A percentile compares a stretch with the other conserved stretches of the same genome.
Conservation (phyloP, 2,329 filamentous ascomycete species). For the Fusarium subglutinans region DNA sequence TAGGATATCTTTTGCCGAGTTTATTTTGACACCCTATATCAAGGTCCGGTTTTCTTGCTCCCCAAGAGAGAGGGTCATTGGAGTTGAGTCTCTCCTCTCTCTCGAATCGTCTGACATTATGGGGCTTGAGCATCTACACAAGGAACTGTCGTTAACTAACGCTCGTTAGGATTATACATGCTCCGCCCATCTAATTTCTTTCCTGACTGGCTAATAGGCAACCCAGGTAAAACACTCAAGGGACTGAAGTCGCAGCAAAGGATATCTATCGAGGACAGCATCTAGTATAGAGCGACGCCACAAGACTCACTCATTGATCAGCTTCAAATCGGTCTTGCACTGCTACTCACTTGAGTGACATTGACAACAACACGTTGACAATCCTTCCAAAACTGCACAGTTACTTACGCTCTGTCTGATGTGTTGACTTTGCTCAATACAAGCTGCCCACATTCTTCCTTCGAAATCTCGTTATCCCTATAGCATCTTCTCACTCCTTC, state of each 20-base stretch:
- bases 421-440: background rate
- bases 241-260: background rate
- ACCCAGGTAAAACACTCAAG: background rate
- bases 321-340: background rate
- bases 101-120: background rate
- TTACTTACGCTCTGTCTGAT: background rate
- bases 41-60: no score
- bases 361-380: no score
- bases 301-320: background rate
- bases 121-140: background rate
- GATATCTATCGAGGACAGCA: background rate
- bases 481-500: background rate
- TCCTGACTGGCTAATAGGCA: background rate
- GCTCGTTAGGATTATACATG: background rate
- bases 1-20: no score
- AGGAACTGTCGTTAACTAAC: background rate
- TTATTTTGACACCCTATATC: no score
- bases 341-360: background rate
- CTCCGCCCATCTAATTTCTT: background rate
- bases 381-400: background rate
- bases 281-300: no score
- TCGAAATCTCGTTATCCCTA: background rate
- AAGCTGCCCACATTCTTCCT: background rate
- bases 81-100: conserved; percentile 35
- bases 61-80: background rate